phyloP scores from a whole-genome alignment of 495 filamentous ascomycete genomes.

The Aspergillus nanangensis region DNA sequence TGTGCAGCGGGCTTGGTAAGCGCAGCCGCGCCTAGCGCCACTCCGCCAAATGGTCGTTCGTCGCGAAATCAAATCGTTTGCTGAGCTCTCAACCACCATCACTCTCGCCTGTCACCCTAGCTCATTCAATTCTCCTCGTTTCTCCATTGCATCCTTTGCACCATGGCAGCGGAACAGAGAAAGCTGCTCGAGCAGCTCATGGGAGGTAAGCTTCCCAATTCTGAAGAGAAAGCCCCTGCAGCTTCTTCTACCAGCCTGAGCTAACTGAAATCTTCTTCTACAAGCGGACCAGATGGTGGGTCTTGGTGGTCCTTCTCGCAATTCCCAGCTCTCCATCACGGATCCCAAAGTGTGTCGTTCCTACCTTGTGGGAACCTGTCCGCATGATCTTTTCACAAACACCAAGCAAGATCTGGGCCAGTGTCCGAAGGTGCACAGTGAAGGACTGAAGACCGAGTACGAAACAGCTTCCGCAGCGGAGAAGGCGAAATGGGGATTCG shows the following conservation, averaged over 20 bases:
- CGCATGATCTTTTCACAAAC: slow-evolving; percentile 99
- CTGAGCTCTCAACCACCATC: neutral
- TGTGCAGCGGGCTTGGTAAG: slow-evolving; percentile 8
- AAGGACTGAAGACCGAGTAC: slow-evolving; percentile 84
- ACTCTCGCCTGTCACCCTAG: neutral
- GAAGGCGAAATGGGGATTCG: slow-evolving; percentile 78
- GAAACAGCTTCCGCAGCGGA: slow-evolving; percentile 61
- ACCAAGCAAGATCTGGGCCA: slow-evolving; percentile 95
- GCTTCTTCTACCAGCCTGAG: slow-evolving; percentile 12
- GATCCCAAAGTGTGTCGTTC: slow-evolving; percentile 95
- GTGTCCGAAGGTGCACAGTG: slow-evolving; percentile 87
- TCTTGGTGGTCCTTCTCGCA: slow-evolving; percentile 62
- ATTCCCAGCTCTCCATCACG: slow-evolving; percentile 77
- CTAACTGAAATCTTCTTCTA: slow-evolving; percentile 28
- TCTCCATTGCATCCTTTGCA: slow-evolving; percentile 15
- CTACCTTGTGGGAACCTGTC: slow-evolving; percentile 90
- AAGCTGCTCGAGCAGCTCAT: slow-evolving; percentile 86
- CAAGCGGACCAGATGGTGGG: slow-evolving; percentile 77
- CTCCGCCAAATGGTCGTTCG: slow-evolving; percentile 2
- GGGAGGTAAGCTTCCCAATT: slow-evolving; percentile 42
- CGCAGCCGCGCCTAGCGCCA: slow-evolving; percentile 27
- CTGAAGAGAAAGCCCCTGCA: neutral
- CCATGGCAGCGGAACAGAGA: slow-evolving; percentile 91
- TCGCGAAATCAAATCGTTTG: neutral
- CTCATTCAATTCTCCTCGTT: slow-evolving; percentile 2